Conservation (phyloP, 148 eudicot genomes). For the Oxyria digyna region DNA sequence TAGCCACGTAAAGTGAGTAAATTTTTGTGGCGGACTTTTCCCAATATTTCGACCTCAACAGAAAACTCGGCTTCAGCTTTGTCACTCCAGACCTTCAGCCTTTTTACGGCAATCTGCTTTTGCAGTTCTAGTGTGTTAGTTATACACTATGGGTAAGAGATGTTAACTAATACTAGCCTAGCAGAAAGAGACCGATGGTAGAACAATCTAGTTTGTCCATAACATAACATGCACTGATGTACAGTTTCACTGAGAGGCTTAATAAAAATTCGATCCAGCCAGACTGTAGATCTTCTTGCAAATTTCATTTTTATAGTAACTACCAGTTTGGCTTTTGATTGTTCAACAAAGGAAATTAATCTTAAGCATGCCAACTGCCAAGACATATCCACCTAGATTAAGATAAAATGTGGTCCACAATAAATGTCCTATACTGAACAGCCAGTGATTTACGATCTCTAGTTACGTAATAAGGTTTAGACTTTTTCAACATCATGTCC, state of each 20-base stretch:
- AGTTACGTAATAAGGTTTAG: background rate
- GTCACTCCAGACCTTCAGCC: slow-evolving; percentile 85
- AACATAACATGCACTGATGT: background rate
- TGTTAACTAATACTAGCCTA: background rate
- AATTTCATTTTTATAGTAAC: background rate
- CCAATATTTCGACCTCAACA: slow-evolving; percentile 79
- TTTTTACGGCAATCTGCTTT: slow-evolving; percentile 89
- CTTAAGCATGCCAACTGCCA: no score
- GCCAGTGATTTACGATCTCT: background rate
- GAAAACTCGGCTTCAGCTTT: slow-evolving; percentile 76
- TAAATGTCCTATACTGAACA: background rate
- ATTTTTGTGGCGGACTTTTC: slow-evolving; percentile 78
- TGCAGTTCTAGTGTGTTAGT: slow-evolving; percentile 5
- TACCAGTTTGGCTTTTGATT: background rate
- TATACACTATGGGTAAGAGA: background rate
- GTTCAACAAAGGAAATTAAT: background rate
- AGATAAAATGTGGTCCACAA: background rate
- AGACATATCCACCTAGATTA: background rate
- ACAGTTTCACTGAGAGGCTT: background rate
- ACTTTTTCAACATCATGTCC: background rate
- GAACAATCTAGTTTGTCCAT: no score
- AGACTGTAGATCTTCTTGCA: background rate
- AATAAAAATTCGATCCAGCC: background rate
- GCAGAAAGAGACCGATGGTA: background rate
- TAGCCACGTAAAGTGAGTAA: slow-evolving; percentile 75